These are phyloP conservation scores for Fagus sylvatica DNA, from an alignment of 306 rosid genomes.

Conservation along the genomic window DNA sequence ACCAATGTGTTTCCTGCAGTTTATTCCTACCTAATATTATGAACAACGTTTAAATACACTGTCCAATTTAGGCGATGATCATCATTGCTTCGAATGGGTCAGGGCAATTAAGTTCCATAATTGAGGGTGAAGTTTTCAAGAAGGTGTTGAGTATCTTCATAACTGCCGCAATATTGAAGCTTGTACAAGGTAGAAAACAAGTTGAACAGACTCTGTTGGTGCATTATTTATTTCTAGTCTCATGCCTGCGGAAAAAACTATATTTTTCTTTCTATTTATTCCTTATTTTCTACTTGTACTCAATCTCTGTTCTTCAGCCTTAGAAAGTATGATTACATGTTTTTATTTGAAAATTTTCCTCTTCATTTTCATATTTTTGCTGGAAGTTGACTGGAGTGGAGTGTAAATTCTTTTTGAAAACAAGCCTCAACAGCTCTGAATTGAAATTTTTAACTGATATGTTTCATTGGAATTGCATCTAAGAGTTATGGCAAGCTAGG, in stretches of 20 bases:
- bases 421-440: neutral
- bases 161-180: slow-evolving; percentile 94
- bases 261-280: neutral
- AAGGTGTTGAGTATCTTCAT: slow-evolving; percentile 89
- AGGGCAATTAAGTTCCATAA: slow-evolving; percentile 60
- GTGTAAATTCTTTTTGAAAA: neutral
- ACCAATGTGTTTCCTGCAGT: slow-evolving; percentile 18
- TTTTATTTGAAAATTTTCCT: neutral
- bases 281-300: neutral
- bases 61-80: slow-evolving; percentile 74
- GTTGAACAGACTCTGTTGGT: slow-evolving; percentile 19
- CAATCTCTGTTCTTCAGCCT: neutral
- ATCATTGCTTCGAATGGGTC: slow-evolving; percentile 87
- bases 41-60: slow-evolving; percentile 29
- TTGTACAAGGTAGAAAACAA: slow-evolving; percentile 74
- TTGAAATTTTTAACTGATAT: neutral
- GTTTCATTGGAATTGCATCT: neutral
- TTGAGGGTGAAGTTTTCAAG: slow-evolving; percentile 76
- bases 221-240: slow-evolving; percentile 17
- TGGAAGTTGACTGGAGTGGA: neutral
- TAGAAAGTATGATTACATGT: neutral
- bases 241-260: neutral
- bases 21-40: slow-evolving; percentile 22
- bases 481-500: neutral
- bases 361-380: neutral